Base-by-base conservation (phyloP, 2,329 filamentous ascomycete genomes). In the Sporothrix globosa region DNA sequence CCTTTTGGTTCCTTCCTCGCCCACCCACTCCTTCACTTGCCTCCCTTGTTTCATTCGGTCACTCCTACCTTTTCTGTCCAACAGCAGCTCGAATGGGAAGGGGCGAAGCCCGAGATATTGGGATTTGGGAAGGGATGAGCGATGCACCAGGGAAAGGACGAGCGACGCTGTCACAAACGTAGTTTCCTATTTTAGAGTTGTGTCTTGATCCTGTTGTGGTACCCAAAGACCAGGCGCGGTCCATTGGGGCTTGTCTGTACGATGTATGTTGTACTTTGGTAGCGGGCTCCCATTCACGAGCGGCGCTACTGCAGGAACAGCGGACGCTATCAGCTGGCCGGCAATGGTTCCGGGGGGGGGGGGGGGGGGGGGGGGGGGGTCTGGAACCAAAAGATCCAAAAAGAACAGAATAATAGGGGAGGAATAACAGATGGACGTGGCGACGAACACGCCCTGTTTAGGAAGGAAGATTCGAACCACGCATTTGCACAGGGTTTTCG, bases 301-400 rank as follows among this genome's bases (percentile, higher is more conserved):
- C 46, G 44, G 63, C 63, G 63, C 63, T 66, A 66, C 46, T 50
- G 63, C 63, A 52, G 44, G 63, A 24, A 66, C 63, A 52, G 11
- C 63, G 46, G 63, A 39, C 63, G 46, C 63, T 66, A 66, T 52
- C 46, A 66, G 27, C 19, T 66, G 63, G 63, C 63, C 63, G 63
- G 27, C 48, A 34, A 10, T 13, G 21, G 14, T 34, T 66, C 63
- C 63, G 53, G 19, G 24, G 46, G 24, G 19, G 4, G 48, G 17
- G 48, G 30, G 30, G 30, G 3, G 30, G 3, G 30, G n/a, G n/a
- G n/a, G 58, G 14, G 10, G n/a, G 24, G 39, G 58, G 3, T n/a
- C 11, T 58, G 54, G 54, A 21, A 58, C 54, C 24, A 48, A 48
- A 30, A 21, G 19, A n/a, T 41, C 27, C 5, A 46, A 48, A 50